These are phyloP conservation scores for Starmerella bombi DNA, from an alignment of 805 yeast species.

Conservation along the genomic window DNA sequence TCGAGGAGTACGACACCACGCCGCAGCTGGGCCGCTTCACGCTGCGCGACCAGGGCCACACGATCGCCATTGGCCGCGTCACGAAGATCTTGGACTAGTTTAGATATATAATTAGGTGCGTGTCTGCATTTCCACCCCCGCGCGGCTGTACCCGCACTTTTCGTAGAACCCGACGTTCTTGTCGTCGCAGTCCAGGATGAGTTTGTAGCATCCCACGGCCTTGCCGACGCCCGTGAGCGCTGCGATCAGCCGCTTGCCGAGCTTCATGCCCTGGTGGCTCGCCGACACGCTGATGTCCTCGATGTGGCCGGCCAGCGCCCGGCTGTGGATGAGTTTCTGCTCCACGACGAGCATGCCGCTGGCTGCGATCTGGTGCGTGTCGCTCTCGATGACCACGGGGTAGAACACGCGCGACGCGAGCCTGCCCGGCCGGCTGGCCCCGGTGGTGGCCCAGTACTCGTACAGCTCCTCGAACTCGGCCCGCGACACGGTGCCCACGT, in stretches of 20 bases:
- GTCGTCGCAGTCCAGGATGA: constrained; percentile 78
- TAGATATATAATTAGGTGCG: not conserved
- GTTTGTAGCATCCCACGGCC: constrained; percentile 64
- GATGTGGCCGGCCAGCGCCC: constrained; percentile 83
- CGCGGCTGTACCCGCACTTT: constrained; percentile 63
- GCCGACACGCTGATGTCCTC: constrained; percentile 80
- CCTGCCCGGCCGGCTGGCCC: not conserved
- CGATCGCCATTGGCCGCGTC: constrained; percentile 97
- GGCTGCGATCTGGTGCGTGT: constrained; percentile 49
- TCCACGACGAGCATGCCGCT: constrained; percentile 75
- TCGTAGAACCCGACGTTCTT: constrained; percentile 74
- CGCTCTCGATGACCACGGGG: constrained; percentile 53
- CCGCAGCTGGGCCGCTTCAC: constrained; percentile 98
- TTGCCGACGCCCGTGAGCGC: constrained; percentile 48
- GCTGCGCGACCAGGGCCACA: constrained; percentile 94
- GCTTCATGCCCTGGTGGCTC: constrained; percentile 66
- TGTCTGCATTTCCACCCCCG: constrained; percentile 29
- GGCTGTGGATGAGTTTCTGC: constrained; percentile 62
- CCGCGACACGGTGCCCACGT: constrained; percentile 59
- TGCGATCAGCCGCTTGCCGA: constrained; percentile 58
- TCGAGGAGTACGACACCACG: constrained; percentile 81
- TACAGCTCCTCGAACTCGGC: constrained; percentile 40
- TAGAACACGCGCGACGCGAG: constrained; percentile 32
- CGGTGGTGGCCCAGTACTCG: constrained; percentile 46
- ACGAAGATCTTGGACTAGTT: constrained; percentile 51